Percentiles rank a stretch among this genome's conserved stretches.
Evolutionary conservation across 805 yeast species (phyloP).

Genomic region (Saturnispora sekii): DNA sequence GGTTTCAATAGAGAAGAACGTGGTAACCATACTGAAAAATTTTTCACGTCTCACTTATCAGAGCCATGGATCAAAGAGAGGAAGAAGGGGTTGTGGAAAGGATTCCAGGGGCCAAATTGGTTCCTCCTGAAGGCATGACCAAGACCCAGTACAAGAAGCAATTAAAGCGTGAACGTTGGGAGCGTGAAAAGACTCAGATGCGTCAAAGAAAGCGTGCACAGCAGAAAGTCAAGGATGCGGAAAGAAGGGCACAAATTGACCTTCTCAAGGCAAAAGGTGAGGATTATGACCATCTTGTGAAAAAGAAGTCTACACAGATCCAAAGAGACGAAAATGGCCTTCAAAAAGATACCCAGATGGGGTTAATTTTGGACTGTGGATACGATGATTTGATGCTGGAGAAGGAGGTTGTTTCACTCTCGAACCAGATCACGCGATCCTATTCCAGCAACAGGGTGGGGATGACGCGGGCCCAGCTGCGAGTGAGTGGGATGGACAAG

Average conservation of each 20-base stretch:
- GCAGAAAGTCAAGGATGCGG: constrained; percentile 34
- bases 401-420: constrained; percentile 57
- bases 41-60: not conserved
- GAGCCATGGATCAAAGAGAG: not conserved
- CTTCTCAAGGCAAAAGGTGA: constrained; percentile 32
- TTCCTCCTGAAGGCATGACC: constrained; percentile 78
- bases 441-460: constrained; percentile 59
- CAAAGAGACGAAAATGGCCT: constrained; percentile 23
- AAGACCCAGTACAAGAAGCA: constrained; percentile 75
- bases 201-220: constrained; percentile 44
- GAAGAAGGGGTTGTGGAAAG: not conserved
- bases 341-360: constrained; percentile 41
- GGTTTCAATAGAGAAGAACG: not conserved
- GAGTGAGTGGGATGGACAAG: constrained; percentile 57
- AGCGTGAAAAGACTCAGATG: constrained; percentile 53
- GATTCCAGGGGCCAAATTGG: constrained; percentile 12
- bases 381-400: constrained; percentile 86
- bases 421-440: constrained; percentile 72
- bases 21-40: not conserved
- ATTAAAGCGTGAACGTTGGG: constrained; percentile 45
- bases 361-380: constrained; percentile 73
- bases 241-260: constrained; percentile 23
- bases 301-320: constrained; percentile 24
- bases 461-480: constrained; percentile 36
- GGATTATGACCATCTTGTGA: constrained; percentile 26